Conservation (phyloP, 2,329 filamentous ascomycete genomes). For the Penicillium sp. region DNA sequence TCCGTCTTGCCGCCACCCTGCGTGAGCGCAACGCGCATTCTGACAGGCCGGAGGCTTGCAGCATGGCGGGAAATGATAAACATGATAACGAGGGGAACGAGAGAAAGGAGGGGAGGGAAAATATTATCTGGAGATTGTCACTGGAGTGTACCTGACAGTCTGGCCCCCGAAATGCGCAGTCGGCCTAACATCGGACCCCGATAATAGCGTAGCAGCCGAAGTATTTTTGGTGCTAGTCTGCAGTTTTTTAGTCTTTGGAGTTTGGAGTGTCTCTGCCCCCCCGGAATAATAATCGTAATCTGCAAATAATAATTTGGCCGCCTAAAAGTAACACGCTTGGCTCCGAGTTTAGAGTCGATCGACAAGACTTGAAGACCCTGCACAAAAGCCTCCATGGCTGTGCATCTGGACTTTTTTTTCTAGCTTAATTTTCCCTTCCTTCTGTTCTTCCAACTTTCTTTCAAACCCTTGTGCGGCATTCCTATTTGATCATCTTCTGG, state of each 20-base stretch:
- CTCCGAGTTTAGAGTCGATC: conserved; percentile 15
- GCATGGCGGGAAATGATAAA: neutral
- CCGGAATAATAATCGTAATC: neutral
- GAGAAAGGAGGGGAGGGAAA: neutral
- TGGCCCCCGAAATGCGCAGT: neutral
- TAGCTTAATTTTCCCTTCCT: neutral
- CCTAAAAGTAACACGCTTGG: conserved; percentile 20
- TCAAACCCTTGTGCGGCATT: conserved; percentile 2
- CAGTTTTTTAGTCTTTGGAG: neutral
- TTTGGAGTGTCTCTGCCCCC: neutral
- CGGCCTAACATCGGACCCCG: too few species aligned
- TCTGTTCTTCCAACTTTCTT: neutral
- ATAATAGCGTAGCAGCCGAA: too few species aligned
- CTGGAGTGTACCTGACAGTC: neutral
- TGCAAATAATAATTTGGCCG: conserved; percentile 15
- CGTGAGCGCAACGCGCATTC: conserved; percentile 8
- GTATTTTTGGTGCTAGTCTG: neutral
- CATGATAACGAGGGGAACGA: too few species aligned
- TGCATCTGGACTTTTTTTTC: neutral
- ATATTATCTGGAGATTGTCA: neutral
- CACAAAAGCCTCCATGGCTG: conserved; percentile 1
- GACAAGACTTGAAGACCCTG: conserved; percentile 8
- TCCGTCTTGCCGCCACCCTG: neutral
- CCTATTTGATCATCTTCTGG: neutral
- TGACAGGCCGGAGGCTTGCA: conserved; percentile 5